These are phyloP conservation scores for Amoeboaphelidium occidentale DNA, from an alignment of 371 early-diverging fungal genomes.

Conservation along the genomic window DNA sequence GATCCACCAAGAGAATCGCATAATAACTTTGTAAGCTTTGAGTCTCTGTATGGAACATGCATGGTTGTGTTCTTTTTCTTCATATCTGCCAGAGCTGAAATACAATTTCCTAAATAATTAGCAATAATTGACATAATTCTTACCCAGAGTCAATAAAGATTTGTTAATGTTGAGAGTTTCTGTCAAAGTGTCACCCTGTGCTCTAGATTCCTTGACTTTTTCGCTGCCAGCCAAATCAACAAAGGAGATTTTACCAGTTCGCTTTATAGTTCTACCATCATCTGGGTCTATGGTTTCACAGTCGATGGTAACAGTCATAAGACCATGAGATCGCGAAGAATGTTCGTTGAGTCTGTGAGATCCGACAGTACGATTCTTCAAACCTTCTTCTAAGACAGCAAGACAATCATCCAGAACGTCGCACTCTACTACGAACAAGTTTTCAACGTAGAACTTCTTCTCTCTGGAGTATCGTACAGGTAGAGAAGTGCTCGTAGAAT, in stretches of 20 bases:
- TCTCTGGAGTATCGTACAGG: slow-evolving; percentile 16
- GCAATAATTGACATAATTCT: slow-evolving; percentile 14
- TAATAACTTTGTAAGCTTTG: slow-evolving; percentile 25
- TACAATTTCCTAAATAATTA: slow-evolving; percentile 6
- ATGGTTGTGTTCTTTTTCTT: slow-evolving; percentile 5
- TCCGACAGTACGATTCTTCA: slow-evolving; percentile 15
- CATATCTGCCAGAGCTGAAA: slow-evolving; percentile 9
- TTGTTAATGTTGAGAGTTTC: slow-evolving; percentile 19
- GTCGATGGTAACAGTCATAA: slow-evolving; percentile 22
- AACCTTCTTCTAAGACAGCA: slow-evolving; percentile 22
- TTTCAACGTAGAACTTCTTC: slow-evolving; percentile 22
- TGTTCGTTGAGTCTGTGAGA: slow-evolving; percentile 12
- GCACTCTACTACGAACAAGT: slow-evolving; percentile 21
- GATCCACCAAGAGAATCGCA: slow-evolving; percentile 14
- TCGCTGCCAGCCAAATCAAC: slow-evolving; percentile 28
- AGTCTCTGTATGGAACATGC: slow-evolving; percentile 22
- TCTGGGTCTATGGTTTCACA: neutral
- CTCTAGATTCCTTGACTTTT: slow-evolving; percentile 10
- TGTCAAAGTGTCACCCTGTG: slow-evolving; percentile 10
- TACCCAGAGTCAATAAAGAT: slow-evolving; percentile 17
- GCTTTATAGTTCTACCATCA: neutral
- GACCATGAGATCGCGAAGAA: slow-evolving; percentile 15
- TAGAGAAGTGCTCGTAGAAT: slow-evolving; percentile 10
- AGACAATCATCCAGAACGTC: slow-evolving; percentile 17
- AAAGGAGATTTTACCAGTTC: slow-evolving; percentile 10